A percentile compares a stretch with the other conserved stretches of the same genome.
Evolutionary conservation across 2,329 filamentous ascomycete genomes (phyloP).

Genomic region (Monilinia laxa): DNA sequence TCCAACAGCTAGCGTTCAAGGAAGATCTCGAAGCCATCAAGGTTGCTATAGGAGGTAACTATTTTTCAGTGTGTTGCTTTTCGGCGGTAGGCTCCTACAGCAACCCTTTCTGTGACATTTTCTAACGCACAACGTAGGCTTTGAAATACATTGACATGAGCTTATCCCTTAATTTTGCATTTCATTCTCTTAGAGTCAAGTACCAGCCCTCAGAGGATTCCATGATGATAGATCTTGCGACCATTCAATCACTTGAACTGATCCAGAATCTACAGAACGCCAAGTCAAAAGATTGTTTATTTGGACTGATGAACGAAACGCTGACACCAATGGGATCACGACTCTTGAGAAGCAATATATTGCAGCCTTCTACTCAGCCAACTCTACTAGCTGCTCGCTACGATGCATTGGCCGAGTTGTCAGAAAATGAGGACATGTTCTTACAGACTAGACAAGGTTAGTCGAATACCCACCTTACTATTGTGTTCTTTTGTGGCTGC

Average conservation of each 20-base stretch:
- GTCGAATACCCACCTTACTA: background rate
- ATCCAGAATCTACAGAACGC: conserved; percentile 80
- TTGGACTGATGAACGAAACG: conserved; percentile 82
- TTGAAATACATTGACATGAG: conserved; percentile 78
- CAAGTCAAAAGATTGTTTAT: conserved; percentile 79
- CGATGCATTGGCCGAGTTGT: conserved; percentile 80
- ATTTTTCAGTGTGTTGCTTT: conserved; percentile 81
- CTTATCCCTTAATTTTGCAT: conserved; percentile 65
- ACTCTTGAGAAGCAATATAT: conserved; percentile 77
- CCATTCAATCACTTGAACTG: conserved; percentile 82
- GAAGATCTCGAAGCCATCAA: conserved; percentile 81
- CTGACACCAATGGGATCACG: conserved; percentile 85
- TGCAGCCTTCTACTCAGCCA: conserved; percentile 78
- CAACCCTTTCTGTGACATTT: background rate
- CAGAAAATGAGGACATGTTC: conserved; percentile 82
- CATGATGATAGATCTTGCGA: conserved; percentile 93
- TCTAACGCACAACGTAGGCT: conserved; percentile 50
- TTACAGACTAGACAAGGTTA: conserved; percentile 67
- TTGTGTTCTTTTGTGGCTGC: background rate
- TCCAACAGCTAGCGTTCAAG: conserved; percentile 74
- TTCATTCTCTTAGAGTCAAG: conserved; percentile 79
- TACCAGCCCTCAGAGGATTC: conserved; percentile 87
- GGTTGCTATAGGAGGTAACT: conserved; percentile 76
- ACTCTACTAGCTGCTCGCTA: conserved; percentile 70
- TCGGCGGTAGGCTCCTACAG: conserved; percentile 63